Percentiles rank a stretch among this genome's conserved stretches.
Conservation (phyloP, 1,139 yeast species). For the Kodamaea derodonti region DNA sequence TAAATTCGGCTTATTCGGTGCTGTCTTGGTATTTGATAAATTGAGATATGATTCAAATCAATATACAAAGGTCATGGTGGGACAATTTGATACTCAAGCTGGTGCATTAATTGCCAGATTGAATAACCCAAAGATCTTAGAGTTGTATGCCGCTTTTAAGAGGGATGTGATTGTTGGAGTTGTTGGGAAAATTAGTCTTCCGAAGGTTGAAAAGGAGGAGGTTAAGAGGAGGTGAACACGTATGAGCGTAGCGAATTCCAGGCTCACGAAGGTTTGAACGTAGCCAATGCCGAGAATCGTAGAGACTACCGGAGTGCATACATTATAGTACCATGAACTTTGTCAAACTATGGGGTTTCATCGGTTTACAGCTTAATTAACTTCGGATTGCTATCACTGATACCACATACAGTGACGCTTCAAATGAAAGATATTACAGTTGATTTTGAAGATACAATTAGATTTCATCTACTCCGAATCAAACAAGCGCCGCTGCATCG, state of each 20-base stretch:
- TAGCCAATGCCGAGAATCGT: no score
- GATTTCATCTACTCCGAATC: no score
- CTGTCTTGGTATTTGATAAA: slow-evolving; percentile 40
- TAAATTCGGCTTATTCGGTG: slow-evolving; percentile 20
- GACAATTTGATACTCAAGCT: slow-evolving; percentile 35
- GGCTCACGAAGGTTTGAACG: background rate
- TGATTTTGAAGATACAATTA: no score
- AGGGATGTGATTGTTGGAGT: slow-evolving; percentile 6
- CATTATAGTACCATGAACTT: no score
- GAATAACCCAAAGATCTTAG: slow-evolving; percentile 9
- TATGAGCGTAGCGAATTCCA: background rate
- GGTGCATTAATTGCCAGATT: slow-evolving; percentile 23
- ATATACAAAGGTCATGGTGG: slow-evolving; percentile 38
- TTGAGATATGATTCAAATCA: slow-evolving; percentile 41
- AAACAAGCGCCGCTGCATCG: no score
- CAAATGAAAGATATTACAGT: no score
- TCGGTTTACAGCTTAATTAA: no score
- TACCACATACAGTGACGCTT: no score
- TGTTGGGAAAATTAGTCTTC: slow-evolving; percentile 4
- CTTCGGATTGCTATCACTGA: no score
- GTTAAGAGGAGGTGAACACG: background rate
- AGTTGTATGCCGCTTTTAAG: slow-evolving; percentile 9
- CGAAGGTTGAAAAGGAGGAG: background rate
- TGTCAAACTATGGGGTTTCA: no score
- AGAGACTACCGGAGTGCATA: no score